Percentiles rank a stretch among this genome's conserved stretches.
Evolutionary conservation across 495 filamentous ascomycete genomes (phyloP).

Genomic region (Elasticomyces elasticus): DNA sequence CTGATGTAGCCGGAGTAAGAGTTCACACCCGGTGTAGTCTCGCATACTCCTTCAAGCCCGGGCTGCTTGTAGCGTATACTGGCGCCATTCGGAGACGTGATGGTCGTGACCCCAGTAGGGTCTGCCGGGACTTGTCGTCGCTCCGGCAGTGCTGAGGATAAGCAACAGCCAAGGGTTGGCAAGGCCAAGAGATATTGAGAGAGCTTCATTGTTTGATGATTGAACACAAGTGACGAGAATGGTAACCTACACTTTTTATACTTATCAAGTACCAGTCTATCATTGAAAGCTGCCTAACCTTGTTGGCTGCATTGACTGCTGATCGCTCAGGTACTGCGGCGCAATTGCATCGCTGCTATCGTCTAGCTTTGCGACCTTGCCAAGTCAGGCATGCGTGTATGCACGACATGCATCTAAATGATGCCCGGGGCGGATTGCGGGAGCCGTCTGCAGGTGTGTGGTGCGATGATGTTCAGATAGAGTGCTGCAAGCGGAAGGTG

Average conservation of each 20-base stretch:
- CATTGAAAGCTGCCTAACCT: not conserved
- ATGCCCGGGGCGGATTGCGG: not conserved
- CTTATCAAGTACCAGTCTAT: not conserved
- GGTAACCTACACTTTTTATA: not conserved
- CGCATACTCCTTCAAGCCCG: conserved; percentile 39
- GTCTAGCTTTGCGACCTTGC: not conserved
- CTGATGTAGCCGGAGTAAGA: conserved; percentile 17
- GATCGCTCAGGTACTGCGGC: not conserved
- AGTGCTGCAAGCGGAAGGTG: not conserved
- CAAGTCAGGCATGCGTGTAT: not conserved
- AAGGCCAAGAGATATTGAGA: not conserved
- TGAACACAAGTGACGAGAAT: not conserved
- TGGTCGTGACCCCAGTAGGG: not conserved
- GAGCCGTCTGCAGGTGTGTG: not conserved
- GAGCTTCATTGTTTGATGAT: conserved; percentile 1
- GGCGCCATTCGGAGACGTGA: conserved; percentile 48
- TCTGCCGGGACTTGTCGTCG: not conserved
- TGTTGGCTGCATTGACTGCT: too few species aligned
- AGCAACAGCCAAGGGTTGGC: not conserved
- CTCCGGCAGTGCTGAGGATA: not conserved
- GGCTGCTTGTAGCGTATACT: conserved; percentile 46
- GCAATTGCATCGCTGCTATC: not conserved
- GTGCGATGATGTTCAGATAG: not conserved
- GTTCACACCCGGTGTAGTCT: conserved; percentile 31
- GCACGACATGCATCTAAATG: not conserved